These are phyloP conservation scores for Phlebiopsis gigantea DNA, from an alignment of 768 basidiomycete genomes.

Conservation along the genomic window DNA sequence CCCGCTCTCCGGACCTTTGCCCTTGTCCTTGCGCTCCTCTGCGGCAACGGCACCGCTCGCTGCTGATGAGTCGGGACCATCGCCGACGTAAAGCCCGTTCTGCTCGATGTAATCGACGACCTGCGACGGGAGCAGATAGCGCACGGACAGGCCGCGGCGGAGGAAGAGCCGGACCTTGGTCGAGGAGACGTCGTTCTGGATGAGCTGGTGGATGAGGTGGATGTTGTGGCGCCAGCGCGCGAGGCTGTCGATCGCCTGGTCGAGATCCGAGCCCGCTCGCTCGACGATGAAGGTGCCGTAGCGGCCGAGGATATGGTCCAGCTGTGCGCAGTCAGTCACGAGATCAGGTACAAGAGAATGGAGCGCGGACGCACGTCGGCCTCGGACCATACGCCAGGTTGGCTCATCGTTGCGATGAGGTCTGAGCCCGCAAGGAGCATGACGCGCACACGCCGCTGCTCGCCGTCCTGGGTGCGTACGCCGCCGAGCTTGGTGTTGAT, in stretches of 20 bases:
- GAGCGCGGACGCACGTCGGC: slow-evolving; percentile 68
- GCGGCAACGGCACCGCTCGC: slow-evolving; percentile 19
- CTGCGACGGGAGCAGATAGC: slow-evolving; percentile 85
- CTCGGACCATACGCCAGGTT: slow-evolving; percentile 97
- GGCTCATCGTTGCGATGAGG: slow-evolving; percentile 95
- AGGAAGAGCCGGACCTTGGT: slow-evolving; percentile 86
- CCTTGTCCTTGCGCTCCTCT: slow-evolving; percentile 32
- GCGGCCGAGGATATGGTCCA: slow-evolving; percentile 92
- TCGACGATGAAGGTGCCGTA: slow-evolving; percentile 96
- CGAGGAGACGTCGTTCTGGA: slow-evolving; percentile 95
- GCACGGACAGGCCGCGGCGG: slow-evolving; percentile 73
- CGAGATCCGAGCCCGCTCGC: slow-evolving; percentile 89
- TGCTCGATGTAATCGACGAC: slow-evolving; percentile 95
- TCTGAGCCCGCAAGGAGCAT: slow-evolving; percentile 98
- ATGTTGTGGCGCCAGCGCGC: slow-evolving; percentile 81
- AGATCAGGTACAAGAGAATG: background rate
- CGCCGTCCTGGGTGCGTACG: slow-evolving; percentile 64
- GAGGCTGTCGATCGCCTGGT: slow-evolving; percentile 70
- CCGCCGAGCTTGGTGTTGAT: slow-evolving; percentile 86
- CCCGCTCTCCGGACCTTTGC: slow-evolving; percentile 7
- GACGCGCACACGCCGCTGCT: slow-evolving; percentile 71
- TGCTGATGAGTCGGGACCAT: slow-evolving; percentile 32
- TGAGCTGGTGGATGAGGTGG: slow-evolving; percentile 87
- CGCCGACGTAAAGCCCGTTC: slow-evolving; percentile 71
- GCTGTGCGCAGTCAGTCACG: slow-evolving; percentile 37